These are phyloP conservation scores for Suillus sp. DNA, from an alignment of 768 basidiomycete genomes.

Conservation along the genomic window DNA sequence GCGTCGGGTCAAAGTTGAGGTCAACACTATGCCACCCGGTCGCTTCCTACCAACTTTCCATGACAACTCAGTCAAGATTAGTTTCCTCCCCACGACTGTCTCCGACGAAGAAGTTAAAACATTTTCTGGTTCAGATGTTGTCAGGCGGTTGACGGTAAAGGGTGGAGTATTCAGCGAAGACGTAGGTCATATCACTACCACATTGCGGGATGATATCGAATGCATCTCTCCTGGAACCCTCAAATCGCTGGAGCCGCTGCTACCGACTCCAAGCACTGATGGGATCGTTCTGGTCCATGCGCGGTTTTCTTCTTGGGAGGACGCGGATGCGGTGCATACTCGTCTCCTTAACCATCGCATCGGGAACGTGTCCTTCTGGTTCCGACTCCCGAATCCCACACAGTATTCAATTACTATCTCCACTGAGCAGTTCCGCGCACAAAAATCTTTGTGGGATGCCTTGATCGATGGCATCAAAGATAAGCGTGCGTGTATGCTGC, in stretches of 20 bases:
- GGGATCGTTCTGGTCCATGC: slow-evolving; percentile 41
- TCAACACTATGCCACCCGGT: slow-evolving; percentile 44
- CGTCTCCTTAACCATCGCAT: slow-evolving; percentile 37
- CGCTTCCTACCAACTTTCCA: slow-evolving; percentile 27
- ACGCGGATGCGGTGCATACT: slow-evolving; percentile 43
- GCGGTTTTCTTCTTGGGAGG: slow-evolving; percentile 52
- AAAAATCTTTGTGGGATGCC: slow-evolving; percentile 50
- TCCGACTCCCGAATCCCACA: slow-evolving; percentile 50
- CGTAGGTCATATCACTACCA: slow-evolving; percentile 22
- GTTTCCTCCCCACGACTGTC: slow-evolving; percentile 38
- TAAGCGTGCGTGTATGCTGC: slow-evolving; percentile 38
- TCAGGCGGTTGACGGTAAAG: slow-evolving; percentile 29
- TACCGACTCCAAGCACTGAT: slow-evolving; percentile 25
- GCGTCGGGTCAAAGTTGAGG: slow-evolving; percentile 48
- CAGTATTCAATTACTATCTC: slow-evolving; percentile 54
- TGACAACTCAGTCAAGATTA: slow-evolving; percentile 44
- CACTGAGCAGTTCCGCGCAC: slow-evolving; percentile 50
- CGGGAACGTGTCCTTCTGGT: slow-evolving; percentile 34
- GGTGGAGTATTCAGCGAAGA: slow-evolving; percentile 21
- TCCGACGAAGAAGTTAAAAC: slow-evolving; percentile 27
- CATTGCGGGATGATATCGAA: slow-evolving; percentile 30
- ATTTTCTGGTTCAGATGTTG: slow-evolving; percentile 33
- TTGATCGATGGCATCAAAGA: slow-evolving; percentile 40
- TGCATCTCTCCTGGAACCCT: slow-evolving; percentile 21
- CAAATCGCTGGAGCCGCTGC: slow-evolving; percentile 30